Conservation (phyloP, 192 early-diverging fungal genomes). For the Coemansia javaensis region DNA sequence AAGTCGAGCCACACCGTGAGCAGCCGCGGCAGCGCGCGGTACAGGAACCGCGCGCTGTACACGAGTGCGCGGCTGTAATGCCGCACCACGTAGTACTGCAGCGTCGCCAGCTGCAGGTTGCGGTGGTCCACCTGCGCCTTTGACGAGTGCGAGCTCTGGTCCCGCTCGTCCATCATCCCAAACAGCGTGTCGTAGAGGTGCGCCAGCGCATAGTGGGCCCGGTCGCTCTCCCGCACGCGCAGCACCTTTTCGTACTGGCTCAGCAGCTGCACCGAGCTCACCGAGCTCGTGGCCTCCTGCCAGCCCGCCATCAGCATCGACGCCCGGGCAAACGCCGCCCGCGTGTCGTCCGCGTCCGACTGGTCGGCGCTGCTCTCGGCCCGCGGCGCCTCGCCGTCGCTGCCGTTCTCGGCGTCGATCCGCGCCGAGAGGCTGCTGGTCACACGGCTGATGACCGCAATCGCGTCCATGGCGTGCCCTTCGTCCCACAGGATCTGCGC, state of each 20-base stretch:
- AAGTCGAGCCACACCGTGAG: constrained; percentile 83
- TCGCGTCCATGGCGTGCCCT: constrained; percentile 34
- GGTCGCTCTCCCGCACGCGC: constrained; percentile 42
- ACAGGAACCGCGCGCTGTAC: constrained; percentile 72
- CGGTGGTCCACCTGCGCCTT: constrained; percentile 23
- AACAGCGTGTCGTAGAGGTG: constrained; percentile 37
- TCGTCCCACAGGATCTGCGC: constrained; percentile 48
- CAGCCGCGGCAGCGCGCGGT: constrained; percentile 77
- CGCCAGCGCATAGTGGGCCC: constrained; percentile 39
- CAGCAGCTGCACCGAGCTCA: constrained; percentile 11
- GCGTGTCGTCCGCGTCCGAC: constrained; percentile 3
- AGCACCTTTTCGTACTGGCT: constrained; percentile 26
- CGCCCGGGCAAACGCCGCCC: constrained; percentile 34
- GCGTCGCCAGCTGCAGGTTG: constrained; percentile 16
- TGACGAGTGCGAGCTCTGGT: constrained; percentile 1
- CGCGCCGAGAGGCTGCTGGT: constrained; percentile 16
- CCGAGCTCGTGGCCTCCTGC: constrained; percentile 33
- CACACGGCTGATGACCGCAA: constrained; percentile 26
- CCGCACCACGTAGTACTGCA: constrained; percentile 46
- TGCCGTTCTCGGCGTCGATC: constrained; percentile 14
- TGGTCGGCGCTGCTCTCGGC: not conserved
- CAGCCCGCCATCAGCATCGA: constrained; percentile 25
- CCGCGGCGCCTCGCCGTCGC: not conserved
- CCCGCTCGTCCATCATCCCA: constrained; percentile 13
- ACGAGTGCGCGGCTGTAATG: constrained; percentile 53